phyloP scores from a whole-genome alignment of 148 eudicot species.

The Dysphania ambrosioides region DNA sequence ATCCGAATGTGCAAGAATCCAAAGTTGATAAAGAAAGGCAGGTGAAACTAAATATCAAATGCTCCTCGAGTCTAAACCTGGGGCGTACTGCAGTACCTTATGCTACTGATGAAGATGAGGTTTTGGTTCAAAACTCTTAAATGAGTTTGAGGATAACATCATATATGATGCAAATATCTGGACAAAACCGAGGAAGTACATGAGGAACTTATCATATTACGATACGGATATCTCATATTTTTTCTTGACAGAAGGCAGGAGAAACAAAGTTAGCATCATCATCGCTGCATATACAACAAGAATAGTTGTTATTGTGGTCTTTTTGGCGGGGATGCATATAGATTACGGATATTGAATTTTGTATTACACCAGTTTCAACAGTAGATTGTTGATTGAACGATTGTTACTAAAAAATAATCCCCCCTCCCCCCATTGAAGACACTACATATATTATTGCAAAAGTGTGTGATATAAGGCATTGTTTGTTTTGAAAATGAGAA shows the following conservation, averaged over 20 bases:
- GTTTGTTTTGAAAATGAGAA: too few species aligned
- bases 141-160: constrained; percentile 2
- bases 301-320: neutral
- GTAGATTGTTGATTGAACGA: neutral
- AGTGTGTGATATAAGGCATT: too few species aligned
- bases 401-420: neutral
- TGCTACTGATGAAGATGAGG: neutral
- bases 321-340: constrained; percentile 20
- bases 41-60: constrained; percentile 23
- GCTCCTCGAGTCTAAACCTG: neutral
- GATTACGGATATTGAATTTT: constrained; percentile 3
- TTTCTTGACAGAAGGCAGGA: neutral
- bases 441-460: too few species aligned
- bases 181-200: constrained; percentile 4
- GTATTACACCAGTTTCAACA: neutral
- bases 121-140: neutral
- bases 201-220: neutral
- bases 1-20: constrained; percentile 95
- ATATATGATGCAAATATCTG: neutral
- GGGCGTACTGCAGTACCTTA: neutral
- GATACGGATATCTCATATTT: neutral
- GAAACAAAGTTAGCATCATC: neutral
- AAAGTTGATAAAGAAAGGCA: constrained; percentile 56
- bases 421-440: neutral
- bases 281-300: neutral